Evolutionary conservation across 2,329 filamentous ascomycete species (phyloP), one percentile per base, ranked within the genome.

Genomic region (Magnaporthiopsis rhizophila): DNA sequence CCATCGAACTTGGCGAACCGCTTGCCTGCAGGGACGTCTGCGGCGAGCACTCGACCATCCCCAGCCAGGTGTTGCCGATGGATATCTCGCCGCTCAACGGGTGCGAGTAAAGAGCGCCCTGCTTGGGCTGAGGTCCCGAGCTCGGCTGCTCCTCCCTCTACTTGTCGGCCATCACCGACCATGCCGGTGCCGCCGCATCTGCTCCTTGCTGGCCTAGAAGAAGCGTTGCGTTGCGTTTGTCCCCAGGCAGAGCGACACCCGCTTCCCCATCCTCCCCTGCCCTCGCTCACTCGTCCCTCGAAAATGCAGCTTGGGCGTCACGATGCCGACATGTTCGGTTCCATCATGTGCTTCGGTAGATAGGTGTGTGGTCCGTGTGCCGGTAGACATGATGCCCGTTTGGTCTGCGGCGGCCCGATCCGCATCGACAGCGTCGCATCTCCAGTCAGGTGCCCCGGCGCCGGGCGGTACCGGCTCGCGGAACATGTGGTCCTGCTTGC

Each of bases 41-140:
- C 24, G 80, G 78, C 24, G 77, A 81, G 68, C 82, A 83, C 69
- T 86, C 83, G 32, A 84, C 81, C 28, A 86, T 80, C 28, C 81
- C 82, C 21, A 83, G 76, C 63, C 77, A 79, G 69, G 85, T 85
- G 71, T 79, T 78, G 24, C 64, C 61, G 0, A 64, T 36, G 0
- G 72, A 67, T 9, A 72, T 72, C 3, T 70, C n/a, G n/a, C n/a
- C 72, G 18, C 76, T 77, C 18, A 75, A 68, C 21, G 82, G 77
- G 62, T 79, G 77, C 3, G 74, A 69, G 68, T 81, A 83, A 26
- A 83, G 73, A 6, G 81, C 78, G 58, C 78, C 73, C 65, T 75
- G 69, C 67, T 75, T 75, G 0, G 74, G 71, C 28, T 70, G 69
- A 58, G 69, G 70, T 12, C 68, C 68, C 26, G 69, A 67, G 2